phyloP scores from a whole-genome alignment of 2,329 filamentous ascomycete genomes.

The Trichoderma koningii region DNA sequence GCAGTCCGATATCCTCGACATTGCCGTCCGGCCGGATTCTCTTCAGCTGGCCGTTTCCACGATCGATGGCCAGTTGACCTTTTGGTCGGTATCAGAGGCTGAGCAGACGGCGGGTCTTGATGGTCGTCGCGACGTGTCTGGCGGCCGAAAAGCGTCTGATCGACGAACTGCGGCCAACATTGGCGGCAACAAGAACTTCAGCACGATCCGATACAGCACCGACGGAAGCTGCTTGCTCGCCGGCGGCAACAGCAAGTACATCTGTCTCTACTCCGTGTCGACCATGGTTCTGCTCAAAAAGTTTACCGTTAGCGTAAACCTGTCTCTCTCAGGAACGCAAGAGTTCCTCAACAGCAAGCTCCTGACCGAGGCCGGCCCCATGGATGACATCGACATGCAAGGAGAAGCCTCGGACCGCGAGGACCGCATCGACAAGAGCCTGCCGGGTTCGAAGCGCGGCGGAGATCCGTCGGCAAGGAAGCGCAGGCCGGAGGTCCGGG shows the following conservation, averaged over 20 bases:
- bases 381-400: conserved; percentile 80
- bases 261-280: conserved; percentile 92
- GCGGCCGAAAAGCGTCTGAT: conserved; percentile 85
- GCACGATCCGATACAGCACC: conserved; percentile 83
- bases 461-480: conserved; percentile 77
- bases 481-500: conserved; percentile 77
- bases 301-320: conserved; percentile 91
- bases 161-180: conserved; percentile 89
- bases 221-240: conserved; percentile 90
- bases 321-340: conserved; percentile 94
- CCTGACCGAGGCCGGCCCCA: conserved; percentile 86
- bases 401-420: conserved; percentile 89
- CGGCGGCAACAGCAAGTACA: conserved; percentile 96
- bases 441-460: conserved; percentile 85
- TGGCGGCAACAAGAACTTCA: conserved; percentile 87
- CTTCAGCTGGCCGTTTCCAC: conserved; percentile 89
- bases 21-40: conserved; percentile 87
- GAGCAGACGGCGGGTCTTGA: conserved; percentile 85
- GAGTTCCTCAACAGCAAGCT: conserved; percentile 94
- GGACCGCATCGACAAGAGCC: conserved; percentile 72
- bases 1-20: conserved; percentile 83
- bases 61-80: conserved; percentile 88
- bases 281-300: conserved; percentile 92
- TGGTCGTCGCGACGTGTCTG: conserved; percentile 87
- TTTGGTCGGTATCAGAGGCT: conserved; percentile 90